phyloP scores from a whole-genome alignment of 495 filamentous ascomycete genomes.

The Tetracladium marchalianum region DNA sequence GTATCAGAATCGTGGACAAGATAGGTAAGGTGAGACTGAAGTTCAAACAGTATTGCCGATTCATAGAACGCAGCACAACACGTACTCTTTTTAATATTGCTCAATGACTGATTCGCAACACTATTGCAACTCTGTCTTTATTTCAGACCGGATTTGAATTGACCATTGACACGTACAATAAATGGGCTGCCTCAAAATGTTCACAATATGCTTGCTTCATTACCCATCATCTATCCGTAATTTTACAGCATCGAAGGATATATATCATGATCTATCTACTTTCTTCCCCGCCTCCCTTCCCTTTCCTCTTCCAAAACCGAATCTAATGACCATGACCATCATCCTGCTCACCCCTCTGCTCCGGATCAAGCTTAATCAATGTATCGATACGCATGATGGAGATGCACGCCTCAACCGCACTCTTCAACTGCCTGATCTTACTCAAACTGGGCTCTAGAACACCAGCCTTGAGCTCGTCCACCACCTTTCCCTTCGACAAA shows the following conservation, averaged over 20 bases:
- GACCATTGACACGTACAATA: too few relatives aligned
- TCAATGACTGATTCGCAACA: too few relatives aligned
- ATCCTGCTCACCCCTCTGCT: constrained; percentile 64
- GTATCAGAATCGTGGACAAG: too few relatives aligned
- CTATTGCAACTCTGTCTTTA: too few relatives aligned
- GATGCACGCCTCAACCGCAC: constrained; percentile 97
- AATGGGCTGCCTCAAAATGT: constrained; percentile 2
- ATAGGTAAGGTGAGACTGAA: too few relatives aligned
- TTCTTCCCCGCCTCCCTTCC: not conserved
- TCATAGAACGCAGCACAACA: too few relatives aligned
- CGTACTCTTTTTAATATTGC: too few relatives aligned
- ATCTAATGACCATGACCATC: constrained; percentile 61
- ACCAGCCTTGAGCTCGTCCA: constrained; percentile 88
- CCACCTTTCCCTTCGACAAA: constrained; percentile 78
- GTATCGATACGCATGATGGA: constrained; percentile 99
- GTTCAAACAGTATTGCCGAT: too few relatives aligned
- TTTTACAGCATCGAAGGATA: not conserved
- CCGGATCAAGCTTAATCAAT: constrained; percentile 95
- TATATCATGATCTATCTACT: constrained; percentile 6
- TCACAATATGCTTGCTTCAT: not conserved
- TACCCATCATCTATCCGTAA: not conserved
- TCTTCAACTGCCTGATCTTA: constrained; percentile 97
- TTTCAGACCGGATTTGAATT: too few relatives aligned
- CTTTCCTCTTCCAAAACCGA: not conserved
- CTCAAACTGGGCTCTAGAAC: constrained; percentile 96